A percentile compares a stretch with the other conserved stretches of the same genome.
phyloP scores from a whole-genome alignment of 2,329 filamentous ascomycete genomes.

The Fusarium continuum region DNA sequence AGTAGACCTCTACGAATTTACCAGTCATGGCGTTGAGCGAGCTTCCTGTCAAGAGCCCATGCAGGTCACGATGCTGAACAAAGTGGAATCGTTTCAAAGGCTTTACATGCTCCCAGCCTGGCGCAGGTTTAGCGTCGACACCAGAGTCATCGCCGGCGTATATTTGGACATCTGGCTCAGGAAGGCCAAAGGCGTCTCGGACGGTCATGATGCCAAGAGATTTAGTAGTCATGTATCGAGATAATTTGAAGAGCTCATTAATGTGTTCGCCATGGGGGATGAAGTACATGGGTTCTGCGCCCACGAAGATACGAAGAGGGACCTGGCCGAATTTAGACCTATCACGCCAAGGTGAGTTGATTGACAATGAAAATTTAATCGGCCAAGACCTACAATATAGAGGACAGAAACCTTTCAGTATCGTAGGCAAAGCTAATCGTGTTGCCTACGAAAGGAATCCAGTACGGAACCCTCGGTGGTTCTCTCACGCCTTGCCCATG shows the following conservation, averaged over 20 bases:
- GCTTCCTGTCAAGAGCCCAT: constrained; percentile 1
- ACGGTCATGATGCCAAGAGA: constrained; percentile 24
- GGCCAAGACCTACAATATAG: constrained; percentile 1
- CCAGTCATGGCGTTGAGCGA: constrained; percentile 5
- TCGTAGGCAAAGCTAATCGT: constrained; percentile 26
- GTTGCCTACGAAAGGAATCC: constrained; percentile 25
- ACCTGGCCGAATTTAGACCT: constrained; percentile 32
- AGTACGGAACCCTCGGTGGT: constrained; percentile 28
- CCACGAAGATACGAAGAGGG: constrained; percentile 27
- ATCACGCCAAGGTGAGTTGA: not conserved
- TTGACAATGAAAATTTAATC: accelerated
- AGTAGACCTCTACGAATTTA: constrained; percentile 20
- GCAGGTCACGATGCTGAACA: constrained; percentile 22
- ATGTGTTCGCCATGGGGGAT: constrained; percentile 29
- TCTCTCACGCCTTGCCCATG: not conserved
- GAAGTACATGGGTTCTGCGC: constrained; percentile 31
- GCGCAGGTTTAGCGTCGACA: constrained; percentile 14
- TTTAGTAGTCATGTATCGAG: constrained; percentile 26
- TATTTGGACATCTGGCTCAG: constrained; percentile 6
- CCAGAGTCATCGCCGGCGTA: constrained; percentile 17
- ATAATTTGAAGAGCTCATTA: constrained; percentile 24
- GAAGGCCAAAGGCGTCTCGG: constrained; percentile 30
- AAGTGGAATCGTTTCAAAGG: constrained; percentile 19
- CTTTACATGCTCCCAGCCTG: constrained; percentile 23
- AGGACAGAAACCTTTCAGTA: constrained; percentile 24